Evolutionary conservation across 2,329 filamentous ascomycete genomes (phyloP).

Genomic region (Nectriaceae sp.): DNA sequence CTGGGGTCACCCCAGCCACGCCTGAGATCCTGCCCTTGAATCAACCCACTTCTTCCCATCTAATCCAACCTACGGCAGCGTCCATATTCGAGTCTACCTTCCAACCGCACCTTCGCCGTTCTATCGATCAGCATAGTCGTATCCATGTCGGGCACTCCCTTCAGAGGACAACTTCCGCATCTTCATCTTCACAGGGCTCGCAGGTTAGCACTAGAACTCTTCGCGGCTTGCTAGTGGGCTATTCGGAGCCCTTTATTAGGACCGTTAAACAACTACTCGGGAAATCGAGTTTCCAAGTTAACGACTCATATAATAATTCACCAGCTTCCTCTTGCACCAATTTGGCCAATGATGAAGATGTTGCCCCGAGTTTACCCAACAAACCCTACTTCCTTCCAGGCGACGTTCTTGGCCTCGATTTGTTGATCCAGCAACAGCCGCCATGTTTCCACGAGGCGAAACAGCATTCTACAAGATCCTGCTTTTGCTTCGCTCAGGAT

Average conservation of each 20-base stretch:
- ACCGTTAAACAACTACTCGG: slow-evolving; percentile 42
- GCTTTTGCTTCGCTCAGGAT: slow-evolving; percentile 29
- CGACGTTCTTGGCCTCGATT: slow-evolving; percentile 46
- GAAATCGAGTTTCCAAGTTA: slow-evolving; percentile 39
- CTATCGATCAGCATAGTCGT: slow-evolving; percentile 14
- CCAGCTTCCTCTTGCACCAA: slow-evolving; percentile 23
- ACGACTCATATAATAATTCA: slow-evolving; percentile 20
- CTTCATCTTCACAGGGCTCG: slow-evolving; percentile 41
- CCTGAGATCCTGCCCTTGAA: slow-evolving; percentile 24
- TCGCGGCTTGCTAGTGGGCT: slow-evolving; percentile 34
- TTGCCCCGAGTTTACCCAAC: slow-evolving; percentile 19
- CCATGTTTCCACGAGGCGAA: slow-evolving; percentile 21
- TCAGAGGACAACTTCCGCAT: slow-evolving; percentile 38
- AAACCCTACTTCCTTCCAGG: slow-evolving; percentile 45
- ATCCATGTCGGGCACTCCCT: slow-evolving; percentile 29
- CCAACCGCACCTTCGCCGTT: background rate
- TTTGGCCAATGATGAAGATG: slow-evolving; percentile 33
- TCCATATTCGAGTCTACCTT: background rate
- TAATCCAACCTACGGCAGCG: background rate
- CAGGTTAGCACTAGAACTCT: slow-evolving; percentile 41
- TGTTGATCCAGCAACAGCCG: slow-evolving; percentile 11
- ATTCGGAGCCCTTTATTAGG: slow-evolving; percentile 35
- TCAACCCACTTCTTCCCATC: background rate
- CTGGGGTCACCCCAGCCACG: slow-evolving; percentile 6
- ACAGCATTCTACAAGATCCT: slow-evolving; percentile 29